These are phyloP conservation scores for Fusarium proliferatum DNA, from an alignment of 2,329 filamentous ascomycete genomes.

Conservation along the genomic window DNA sequence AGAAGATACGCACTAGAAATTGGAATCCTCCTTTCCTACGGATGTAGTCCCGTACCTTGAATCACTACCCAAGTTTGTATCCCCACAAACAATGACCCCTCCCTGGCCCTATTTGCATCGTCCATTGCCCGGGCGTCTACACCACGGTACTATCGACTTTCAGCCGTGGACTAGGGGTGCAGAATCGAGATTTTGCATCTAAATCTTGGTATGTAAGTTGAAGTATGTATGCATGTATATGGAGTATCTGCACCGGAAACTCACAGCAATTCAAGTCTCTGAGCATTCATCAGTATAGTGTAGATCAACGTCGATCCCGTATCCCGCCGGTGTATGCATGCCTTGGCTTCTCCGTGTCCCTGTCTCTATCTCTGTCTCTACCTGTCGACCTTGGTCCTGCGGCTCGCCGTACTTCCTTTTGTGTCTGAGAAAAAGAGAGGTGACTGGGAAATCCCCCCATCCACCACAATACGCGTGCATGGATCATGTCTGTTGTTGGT, in stretches of 20 bases:
- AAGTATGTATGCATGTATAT: background rate
- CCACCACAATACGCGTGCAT: background rate
- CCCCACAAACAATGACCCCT: background rate
- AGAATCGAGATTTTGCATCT: constrained; percentile 44
- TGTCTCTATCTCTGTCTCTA: background rate
- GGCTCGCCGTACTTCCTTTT: constrained; percentile 1
- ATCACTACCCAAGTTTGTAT: background rate
- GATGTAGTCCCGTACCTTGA: background rate
- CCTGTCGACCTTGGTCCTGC: background rate
- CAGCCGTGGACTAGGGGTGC: constrained; percentile 1
- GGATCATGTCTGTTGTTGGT: background rate
- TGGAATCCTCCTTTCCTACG: background rate
- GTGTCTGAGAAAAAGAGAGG: background rate
- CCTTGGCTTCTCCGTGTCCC: constrained; percentile 13
- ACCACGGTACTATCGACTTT: background rate
- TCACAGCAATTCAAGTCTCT: constrained; percentile 30
- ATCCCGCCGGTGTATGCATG: constrained; percentile 10
- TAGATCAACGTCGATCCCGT: constrained; percentile 43
- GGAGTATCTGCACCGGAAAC: background rate
- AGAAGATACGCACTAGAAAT: background rate
- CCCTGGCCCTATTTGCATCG: background rate
- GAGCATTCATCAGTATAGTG: constrained; percentile 18
- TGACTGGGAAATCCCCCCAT: background rate
- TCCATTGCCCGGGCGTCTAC: background rate
- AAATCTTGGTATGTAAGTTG: constrained; percentile 25